These are phyloP conservation scores for Eragrostis nindensis DNA, from an alignment of 176 grass and related monocot species.

Conservation along the genomic window DNA sequence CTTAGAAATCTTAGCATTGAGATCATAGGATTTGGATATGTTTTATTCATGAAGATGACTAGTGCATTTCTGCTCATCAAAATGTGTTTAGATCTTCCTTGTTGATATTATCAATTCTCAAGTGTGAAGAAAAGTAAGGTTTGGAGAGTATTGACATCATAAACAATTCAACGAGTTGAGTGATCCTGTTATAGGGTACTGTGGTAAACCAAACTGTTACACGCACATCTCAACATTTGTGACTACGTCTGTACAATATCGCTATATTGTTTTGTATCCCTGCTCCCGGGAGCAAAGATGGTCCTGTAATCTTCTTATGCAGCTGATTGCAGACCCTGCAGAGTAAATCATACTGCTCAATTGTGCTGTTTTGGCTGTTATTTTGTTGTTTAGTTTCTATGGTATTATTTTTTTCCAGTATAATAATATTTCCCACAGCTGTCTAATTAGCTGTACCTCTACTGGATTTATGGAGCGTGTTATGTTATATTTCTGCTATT, in stretches of 20 bases:
- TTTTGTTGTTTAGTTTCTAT: not conserved
- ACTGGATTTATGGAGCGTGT: not conserved
- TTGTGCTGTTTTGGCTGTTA: not conserved
- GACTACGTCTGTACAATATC: not conserved
- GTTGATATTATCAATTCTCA: not conserved
- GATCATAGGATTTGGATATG: not conserved
- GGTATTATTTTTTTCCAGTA: not conserved
- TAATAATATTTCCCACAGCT: not conserved
- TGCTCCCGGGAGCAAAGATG: not conserved
- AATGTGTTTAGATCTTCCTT: not conserved
- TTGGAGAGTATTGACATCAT: not conserved
- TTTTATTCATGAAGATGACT: no score
- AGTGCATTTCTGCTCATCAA: not conserved
- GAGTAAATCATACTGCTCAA: not conserved
- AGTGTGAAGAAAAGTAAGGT: no score
- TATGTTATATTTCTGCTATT: constrained; percentile 7
- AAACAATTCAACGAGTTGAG: not conserved
- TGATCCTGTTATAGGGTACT: not conserved
- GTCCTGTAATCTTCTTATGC: constrained; percentile 4
- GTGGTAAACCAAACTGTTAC: not conserved
- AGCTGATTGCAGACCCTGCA: not conserved
- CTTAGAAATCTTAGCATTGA: not conserved
- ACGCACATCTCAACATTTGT: not conserved
- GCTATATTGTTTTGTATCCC: not conserved
- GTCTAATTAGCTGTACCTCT: not conserved